Evolutionary conservation across 805 yeast genomes (phyloP).

Genomic region (Brettanomyces sp.): DNA sequence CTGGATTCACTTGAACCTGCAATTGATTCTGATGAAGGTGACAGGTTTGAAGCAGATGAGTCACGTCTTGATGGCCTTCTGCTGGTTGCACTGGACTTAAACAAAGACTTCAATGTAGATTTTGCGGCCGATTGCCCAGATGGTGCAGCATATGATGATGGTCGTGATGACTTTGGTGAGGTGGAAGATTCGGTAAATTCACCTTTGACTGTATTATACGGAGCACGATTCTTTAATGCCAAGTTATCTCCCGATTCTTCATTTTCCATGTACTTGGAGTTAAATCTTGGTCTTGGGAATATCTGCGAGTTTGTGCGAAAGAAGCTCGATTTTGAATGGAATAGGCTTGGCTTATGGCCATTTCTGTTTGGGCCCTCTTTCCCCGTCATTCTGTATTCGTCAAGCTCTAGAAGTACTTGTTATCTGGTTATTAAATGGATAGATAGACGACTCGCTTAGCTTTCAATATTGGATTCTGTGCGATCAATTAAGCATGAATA

Average conservation of each 20-base stretch:
- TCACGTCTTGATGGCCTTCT: neutral
- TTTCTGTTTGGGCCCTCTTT: neutral
- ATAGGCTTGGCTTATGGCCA: neutral
- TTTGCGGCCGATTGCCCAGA: neutral
- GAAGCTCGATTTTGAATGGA: constrained; percentile 1
- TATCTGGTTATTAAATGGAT: too few relatives aligned
- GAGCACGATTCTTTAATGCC: neutral
- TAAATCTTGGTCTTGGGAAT: constrained; percentile 9
- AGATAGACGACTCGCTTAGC: too few relatives aligned
- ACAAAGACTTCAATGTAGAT: neutral
- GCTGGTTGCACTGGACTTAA: neutral
- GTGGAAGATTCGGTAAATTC: constrained; percentile 7
- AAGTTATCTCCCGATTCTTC: neutral
- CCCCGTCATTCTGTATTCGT: neutral
- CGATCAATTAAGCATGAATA: too few relatives aligned
- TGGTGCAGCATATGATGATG: constrained; percentile 7
- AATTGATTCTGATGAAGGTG: neutral
- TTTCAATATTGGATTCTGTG: too few relatives aligned
- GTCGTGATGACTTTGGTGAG: constrained; percentile 14
- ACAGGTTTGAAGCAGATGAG: neutral
- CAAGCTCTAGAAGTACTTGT: too few relatives aligned
- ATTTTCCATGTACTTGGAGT: constrained; percentile 11
- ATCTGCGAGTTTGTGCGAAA: constrained; percentile 1
- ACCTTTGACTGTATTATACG: constrained; percentile 3
- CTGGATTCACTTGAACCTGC: neutral